Evolutionary conservation across 305 asterid species (phyloP).

Genomic region (Plantago lanceolata): DNA sequence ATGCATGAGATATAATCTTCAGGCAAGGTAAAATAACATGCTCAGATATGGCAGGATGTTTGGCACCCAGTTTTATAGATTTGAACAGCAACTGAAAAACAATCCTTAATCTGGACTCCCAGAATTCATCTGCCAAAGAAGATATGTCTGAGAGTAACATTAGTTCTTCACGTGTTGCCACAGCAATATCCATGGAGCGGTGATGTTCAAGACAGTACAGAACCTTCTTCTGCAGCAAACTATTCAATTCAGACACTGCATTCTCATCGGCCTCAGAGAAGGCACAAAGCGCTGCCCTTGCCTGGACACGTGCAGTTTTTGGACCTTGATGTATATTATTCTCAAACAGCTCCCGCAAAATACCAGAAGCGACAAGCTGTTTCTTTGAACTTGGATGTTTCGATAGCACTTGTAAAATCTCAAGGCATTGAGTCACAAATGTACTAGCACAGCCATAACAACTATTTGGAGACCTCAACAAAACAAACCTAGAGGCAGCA

Average conservation of each 20-base stretch:
- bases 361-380: slow-evolving; percentile 92
- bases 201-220: slow-evolving; percentile 97
- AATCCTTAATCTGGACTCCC: slow-evolving; percentile 94
- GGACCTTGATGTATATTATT: slow-evolving; percentile 99
- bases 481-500: slow-evolving; percentile 81
- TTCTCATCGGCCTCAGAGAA: slow-evolving; percentile 89
- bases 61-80: slow-evolving; percentile 93
- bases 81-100: slow-evolving; percentile 91
- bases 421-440: slow-evolving; percentile 92
- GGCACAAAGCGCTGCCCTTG: slow-evolving; percentile 97
- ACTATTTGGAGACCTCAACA: slow-evolving; percentile 85
- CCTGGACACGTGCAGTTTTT: slow-evolving; percentile 94
- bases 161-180: slow-evolving; percentile 93
- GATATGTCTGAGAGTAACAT: slow-evolving; percentile 91
- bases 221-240: slow-evolving; percentile 84
- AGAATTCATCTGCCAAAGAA: slow-evolving; percentile 91
- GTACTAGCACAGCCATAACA: slow-evolving; percentile 98
- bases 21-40: slow-evolving; percentile 93
- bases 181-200: slow-evolving; percentile 93
- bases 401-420: slow-evolving; percentile 85
- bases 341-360: slow-evolving; percentile 92
- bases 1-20: slow-evolving; percentile 88
- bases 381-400: slow-evolving; percentile 77
- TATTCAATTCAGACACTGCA: slow-evolving; percentile 87
- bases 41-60: slow-evolving; percentile 99